Evolutionary conservation across 345 rosid species (phyloP).

Genomic region (Boechera stricta): DNA sequence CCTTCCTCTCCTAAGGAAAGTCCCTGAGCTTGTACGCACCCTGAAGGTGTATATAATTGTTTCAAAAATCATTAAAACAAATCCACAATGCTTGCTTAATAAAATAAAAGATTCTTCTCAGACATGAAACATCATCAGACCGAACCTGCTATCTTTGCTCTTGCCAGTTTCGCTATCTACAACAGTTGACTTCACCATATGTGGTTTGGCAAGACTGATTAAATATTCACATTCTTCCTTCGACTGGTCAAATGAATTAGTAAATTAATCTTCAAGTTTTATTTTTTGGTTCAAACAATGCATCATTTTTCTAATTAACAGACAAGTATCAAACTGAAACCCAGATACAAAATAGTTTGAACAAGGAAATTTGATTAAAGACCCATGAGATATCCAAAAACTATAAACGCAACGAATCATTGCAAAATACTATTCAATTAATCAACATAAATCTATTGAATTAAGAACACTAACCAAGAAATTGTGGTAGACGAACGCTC

Average conservation of each 20-base stretch:
- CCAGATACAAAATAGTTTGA: neutral
- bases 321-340: neutral
- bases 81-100: slow-evolving; percentile 19
- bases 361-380: neutral
- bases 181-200: slow-evolving; percentile 84
- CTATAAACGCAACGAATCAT: too few relatives aligned
- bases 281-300: slow-evolving; percentile 21
- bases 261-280: neutral
- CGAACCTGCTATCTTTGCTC: slow-evolving; percentile 89
- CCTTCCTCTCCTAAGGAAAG: slow-evolving; percentile 77
- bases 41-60: slow-evolving; percentile 45
- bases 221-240: slow-evolving; percentile 88
- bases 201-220: slow-evolving; percentile 84
- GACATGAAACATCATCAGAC: slow-evolving; percentile 25
- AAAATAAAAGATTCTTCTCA: neutral
- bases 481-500: slow-evolving; percentile 82
- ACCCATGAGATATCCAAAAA: neutral
- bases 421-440: neutral
- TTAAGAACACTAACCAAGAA: slow-evolving; percentile 66
- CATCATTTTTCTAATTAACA: slow-evolving; percentile 10
- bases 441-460: neutral
- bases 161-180: slow-evolving; percentile 84
- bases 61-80: slow-evolving; percentile 20
- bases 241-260: slow-evolving; percentile 54
- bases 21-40: slow-evolving; percentile 95